A percentile compares a stretch with the other conserved stretches of the same genome.
Conservation (phyloP, 2,329 filamentous ascomycete genomes). For the Trichoderma asperellum region DNA sequence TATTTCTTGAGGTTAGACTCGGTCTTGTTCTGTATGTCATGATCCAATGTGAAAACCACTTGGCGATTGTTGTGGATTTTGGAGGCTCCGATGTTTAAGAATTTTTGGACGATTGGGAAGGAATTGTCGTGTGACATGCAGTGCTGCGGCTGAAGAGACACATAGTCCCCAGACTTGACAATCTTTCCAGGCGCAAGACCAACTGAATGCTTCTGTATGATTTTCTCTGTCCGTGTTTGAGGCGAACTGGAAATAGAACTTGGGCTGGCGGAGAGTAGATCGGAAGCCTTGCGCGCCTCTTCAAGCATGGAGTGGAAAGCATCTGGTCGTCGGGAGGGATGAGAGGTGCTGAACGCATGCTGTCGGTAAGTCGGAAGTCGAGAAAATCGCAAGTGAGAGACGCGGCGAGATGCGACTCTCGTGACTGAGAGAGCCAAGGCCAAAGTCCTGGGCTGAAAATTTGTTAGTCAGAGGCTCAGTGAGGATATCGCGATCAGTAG, state of each 20-base stretch:
- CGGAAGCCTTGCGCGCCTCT: neutral
- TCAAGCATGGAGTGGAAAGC: slow-evolving; percentile 8
- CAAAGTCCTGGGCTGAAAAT: neutral
- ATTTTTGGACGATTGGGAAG: neutral
- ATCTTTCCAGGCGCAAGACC: slow-evolving; percentile 74
- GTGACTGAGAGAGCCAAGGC: slow-evolving; percentile 1
- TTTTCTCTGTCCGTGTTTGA: slow-evolving; percentile 91
- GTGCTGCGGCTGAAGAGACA: slow-evolving; percentile 64
- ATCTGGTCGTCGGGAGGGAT: neutral
- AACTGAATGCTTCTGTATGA: slow-evolving; percentile 79
- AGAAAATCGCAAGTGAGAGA: neutral
- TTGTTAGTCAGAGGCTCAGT: neutral
- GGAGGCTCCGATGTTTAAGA: neutral
- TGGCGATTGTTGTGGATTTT: neutral
- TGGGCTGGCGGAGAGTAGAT: neutral
- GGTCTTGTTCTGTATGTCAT: slow-evolving; percentile 85
- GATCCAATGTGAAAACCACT: slow-evolving; percentile 60
- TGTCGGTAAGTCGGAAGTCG: neutral
- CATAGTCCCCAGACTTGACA: slow-evolving; percentile 81
- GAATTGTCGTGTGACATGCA: slow-evolving; percentile 90
- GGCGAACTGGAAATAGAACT: neutral
- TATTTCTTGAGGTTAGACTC: slow-evolving; percentile 60
- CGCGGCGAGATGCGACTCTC: neutral
- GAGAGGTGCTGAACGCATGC: neutral
- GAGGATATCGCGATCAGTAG: neutral